These are phyloP conservation scores for Macadamia tetraphylla DNA, from an alignment of 164 flowering plant genomes.

Conservation along the genomic window DNA sequence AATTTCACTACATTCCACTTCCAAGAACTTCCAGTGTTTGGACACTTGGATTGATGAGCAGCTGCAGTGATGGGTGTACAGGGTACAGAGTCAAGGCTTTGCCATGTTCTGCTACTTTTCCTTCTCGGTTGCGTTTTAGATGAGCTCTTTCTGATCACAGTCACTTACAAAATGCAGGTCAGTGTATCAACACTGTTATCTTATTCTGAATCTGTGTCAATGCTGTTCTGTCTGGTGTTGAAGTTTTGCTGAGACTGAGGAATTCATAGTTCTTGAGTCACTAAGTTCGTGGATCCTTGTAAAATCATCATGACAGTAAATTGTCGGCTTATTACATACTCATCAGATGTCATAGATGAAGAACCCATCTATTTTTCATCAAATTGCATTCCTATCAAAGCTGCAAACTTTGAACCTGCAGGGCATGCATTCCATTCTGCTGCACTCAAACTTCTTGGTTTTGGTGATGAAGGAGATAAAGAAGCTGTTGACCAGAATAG, in stretches of 20 bases:
- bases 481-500: slow-evolving; percentile 23
- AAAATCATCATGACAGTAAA: slow-evolving; percentile 15
- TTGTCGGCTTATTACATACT: slow-evolving; percentile 49
- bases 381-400: slow-evolving; percentile 70
- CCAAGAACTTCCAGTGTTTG: no score
- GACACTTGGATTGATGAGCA: no score
- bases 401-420: slow-evolving; percentile 67
- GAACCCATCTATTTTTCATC: slow-evolving; percentile 65
- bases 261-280: not conserved
- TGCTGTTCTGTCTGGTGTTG: not conserved
- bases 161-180: not conserved
- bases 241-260: not conserved
- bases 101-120: not conserved
- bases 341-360: slow-evolving; percentile 67
- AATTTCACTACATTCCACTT: no score
- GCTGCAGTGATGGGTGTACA: no score
- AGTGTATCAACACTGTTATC: not conserved
- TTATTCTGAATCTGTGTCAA: not conserved
- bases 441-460: slow-evolving; percentile 63
- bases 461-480: slow-evolving; percentile 35
- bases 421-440: slow-evolving; percentile 77
- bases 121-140: not conserved
- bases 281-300: not conserved
- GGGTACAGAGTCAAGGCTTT: no score
- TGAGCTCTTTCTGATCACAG: not conserved